phyloP scores from a whole-genome alignment of 2,329 filamentous ascomycete genomes.

The Sarocladium strictum region DNA sequence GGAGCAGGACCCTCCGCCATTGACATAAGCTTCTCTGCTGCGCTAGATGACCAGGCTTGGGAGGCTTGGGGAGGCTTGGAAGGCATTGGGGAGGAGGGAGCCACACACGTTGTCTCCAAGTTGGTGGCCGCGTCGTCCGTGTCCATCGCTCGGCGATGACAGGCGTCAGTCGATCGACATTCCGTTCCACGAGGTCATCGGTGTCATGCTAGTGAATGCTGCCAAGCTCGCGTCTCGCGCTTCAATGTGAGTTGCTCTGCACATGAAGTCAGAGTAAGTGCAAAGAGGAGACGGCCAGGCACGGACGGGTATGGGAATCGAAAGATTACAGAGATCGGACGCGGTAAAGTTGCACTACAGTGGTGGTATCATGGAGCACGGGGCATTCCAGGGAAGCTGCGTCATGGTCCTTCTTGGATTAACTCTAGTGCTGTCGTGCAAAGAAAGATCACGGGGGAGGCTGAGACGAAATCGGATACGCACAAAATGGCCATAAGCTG shows the following conservation, averaged over 20 bases:
- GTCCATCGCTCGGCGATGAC: background rate
- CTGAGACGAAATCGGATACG: too few relatives aligned
- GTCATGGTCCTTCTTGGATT: too few relatives aligned
- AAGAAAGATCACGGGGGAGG: too few relatives aligned
- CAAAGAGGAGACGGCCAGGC: background rate
- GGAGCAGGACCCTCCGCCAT: background rate
- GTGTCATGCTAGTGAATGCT: slow-evolving; percentile 3
- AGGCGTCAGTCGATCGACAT: background rate
- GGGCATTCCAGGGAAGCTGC: background rate
- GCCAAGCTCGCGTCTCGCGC: background rate
- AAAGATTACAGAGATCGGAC: too few relatives aligned
- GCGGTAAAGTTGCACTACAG: too few relatives aligned
- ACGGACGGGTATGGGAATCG: background rate
- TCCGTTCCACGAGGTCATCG: background rate
- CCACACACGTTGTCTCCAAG: background rate
- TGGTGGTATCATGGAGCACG: too few relatives aligned
- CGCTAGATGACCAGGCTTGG: background rate
- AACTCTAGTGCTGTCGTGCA: too few relatives aligned
- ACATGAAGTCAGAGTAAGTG: background rate
- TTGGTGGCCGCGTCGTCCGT: background rate
- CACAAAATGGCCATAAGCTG: too few relatives aligned
- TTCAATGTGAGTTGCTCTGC: background rate
- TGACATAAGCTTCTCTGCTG: background rate
- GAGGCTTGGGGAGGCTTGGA: too few relatives aligned
- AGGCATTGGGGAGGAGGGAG: background rate